A percentile compares a stretch with the other conserved stretches of the same genome.
phyloP scores from a whole-genome alignment of 208 protist genomes.

The Sergeia podlipaevii region DNA sequence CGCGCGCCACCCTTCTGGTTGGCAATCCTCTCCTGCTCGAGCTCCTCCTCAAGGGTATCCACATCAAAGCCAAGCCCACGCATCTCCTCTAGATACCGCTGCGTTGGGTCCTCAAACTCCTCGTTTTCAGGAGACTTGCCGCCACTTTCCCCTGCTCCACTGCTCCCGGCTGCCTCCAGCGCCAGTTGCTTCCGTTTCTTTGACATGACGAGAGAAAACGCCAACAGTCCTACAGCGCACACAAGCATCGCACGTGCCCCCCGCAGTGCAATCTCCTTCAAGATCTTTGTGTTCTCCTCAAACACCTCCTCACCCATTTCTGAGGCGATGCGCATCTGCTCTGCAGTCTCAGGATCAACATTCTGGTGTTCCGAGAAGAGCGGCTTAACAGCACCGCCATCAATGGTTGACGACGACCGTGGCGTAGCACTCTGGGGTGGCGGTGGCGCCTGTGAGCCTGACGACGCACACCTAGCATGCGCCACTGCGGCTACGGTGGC shows the following conservation, averaged over 20 bases:
- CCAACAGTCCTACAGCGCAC: conserved; percentile 39
- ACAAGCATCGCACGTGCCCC: conserved; percentile 66
- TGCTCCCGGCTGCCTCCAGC: background rate
- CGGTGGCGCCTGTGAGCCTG: too few species aligned
- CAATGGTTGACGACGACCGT: too few species aligned
- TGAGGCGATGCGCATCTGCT: conserved; percentile 48
- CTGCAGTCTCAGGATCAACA: conserved; percentile 42
- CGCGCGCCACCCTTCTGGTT: too few species aligned
- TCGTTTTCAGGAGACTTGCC: conserved; percentile 3
- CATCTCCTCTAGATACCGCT: conserved; percentile 80
- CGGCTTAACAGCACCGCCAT: too few species aligned
- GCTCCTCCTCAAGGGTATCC: conserved; percentile 75
- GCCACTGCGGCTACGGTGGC: too few species aligned
- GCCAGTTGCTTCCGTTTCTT: conserved; percentile 22
- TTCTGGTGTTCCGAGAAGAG: too few species aligned
- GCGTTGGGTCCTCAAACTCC: conserved; percentile 56
- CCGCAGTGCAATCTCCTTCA: conserved; percentile 55
- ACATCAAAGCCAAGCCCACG: conserved; percentile 79
- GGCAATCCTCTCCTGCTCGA: conserved; percentile 32
- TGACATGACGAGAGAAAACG: conserved; percentile 48
- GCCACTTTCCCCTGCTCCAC: background rate
- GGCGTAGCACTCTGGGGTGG: too few species aligned
- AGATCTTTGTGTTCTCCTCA: conserved; percentile 73
- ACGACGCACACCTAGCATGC: too few species aligned
- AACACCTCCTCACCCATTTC: conserved; percentile 64